Conservation (phyloP, 2,329 filamentous ascomycete species). For the Fusarium palustre region DNA sequence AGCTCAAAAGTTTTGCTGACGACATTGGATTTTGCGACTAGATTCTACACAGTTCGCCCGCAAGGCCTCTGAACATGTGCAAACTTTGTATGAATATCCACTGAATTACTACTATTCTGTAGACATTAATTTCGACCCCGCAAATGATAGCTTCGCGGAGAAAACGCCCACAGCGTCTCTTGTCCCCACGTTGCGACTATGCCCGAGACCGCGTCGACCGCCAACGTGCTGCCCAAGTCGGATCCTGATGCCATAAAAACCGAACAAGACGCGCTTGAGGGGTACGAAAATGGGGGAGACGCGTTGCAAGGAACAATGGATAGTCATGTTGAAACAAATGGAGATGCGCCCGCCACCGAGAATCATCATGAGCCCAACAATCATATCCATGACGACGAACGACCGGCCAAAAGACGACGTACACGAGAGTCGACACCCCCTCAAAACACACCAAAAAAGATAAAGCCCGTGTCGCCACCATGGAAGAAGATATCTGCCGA, state of each 20-base stretch:
- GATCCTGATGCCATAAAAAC: constrained; percentile 45
- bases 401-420: constrained; percentile 74
- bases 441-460: constrained; percentile 54
- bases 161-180: constrained; percentile 61
- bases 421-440: constrained; percentile 63
- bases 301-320: constrained; percentile 32
- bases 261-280: constrained; percentile 41
- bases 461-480: constrained; percentile 77
- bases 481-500: constrained; percentile 91
- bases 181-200: constrained; percentile 63
- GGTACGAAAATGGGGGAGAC: constrained; percentile 36
- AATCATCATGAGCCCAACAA: constrained; percentile 57
- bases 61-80: constrained; percentile 65
- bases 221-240: constrained; percentile 53
- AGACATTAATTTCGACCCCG: constrained; percentile 66
- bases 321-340: constrained; percentile 32
- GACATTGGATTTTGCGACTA: constrained; percentile 57
- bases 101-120: constrained; percentile 60
- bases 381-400: constrained; percentile 55
- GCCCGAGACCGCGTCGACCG: constrained; percentile 70
- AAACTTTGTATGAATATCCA: constrained; percentile 62
- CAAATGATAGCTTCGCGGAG: constrained; percentile 70
- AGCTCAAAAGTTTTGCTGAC: constrained; percentile 64
- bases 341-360: constrained; percentile 47
- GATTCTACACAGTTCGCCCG: constrained; percentile 60